phyloP scores from a whole-genome alignment of 2,329 filamentous ascomycete species.

The Coniochaeta hoffmannii region DNA sequence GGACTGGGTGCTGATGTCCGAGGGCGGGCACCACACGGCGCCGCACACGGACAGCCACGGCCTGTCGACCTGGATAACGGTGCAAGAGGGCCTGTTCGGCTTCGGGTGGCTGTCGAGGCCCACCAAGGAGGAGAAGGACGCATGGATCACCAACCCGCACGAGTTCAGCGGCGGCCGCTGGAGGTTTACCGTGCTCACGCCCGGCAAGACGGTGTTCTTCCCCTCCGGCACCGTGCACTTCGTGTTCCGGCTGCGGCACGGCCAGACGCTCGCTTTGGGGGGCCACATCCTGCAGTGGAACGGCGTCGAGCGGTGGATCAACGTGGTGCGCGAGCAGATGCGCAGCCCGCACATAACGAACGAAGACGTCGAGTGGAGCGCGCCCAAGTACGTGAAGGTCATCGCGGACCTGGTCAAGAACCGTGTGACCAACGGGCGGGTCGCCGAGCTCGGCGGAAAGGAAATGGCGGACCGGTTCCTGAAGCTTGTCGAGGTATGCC shows the following conservation, averaged over 20 bases:
- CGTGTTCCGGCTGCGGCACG: constrained; percentile 20
- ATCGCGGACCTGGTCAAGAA: constrained; percentile 11
- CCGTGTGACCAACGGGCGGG: constrained; percentile 9
- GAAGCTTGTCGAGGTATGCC: constrained; percentile 7
- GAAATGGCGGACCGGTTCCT: constrained; percentile 10
- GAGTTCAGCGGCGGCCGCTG: constrained; percentile 19
- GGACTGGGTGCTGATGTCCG: constrained; percentile 23
- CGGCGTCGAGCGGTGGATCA: constrained; percentile 21
- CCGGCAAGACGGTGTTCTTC: constrained; percentile 27
- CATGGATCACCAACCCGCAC: constrained; percentile 18
- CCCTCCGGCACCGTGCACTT: constrained; percentile 25
- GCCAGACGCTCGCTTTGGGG: constrained; percentile 23
- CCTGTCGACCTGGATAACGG: constrained; percentile 25
- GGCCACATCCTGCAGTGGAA: constrained; percentile 27
- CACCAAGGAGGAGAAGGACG: constrained; percentile 14
- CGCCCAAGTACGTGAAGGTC: constrained; percentile 14
- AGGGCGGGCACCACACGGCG: constrained; percentile 25
- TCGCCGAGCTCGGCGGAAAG: constrained; percentile 12
- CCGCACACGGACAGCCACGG: constrained; percentile 26
- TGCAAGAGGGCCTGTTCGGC: constrained; percentile 16
- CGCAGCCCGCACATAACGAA: constrained; percentile 21
- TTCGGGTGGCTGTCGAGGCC: constrained; percentile 24
- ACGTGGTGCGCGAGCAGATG: constrained; percentile 20
- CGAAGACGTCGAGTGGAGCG: constrained; percentile 15
- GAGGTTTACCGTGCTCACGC: constrained; percentile 23